Evolutionary conservation across 345 rosid species (phyloP).

Genomic region (Populus nigra): DNA sequence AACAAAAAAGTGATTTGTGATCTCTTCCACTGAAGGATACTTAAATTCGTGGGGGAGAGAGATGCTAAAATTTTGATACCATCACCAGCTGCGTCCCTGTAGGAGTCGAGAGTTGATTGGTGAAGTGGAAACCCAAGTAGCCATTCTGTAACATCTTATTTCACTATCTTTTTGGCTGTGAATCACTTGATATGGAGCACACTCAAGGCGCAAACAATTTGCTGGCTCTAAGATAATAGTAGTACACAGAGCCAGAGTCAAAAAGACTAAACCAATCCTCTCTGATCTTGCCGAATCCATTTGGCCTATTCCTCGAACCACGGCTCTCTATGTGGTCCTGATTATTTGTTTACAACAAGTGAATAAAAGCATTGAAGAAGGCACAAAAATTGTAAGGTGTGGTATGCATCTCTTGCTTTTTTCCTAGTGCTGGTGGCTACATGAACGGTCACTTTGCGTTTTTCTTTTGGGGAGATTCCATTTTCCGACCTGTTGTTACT

Average conservation of each 20-base stretch:
- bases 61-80: conserved; percentile 21
- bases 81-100: background rate
- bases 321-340: background rate
- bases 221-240: background rate
- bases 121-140: conserved; percentile 6
- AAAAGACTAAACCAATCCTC: background rate
- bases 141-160: background rate
- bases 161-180: background rate
- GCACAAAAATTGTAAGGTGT: background rate
- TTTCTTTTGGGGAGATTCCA: background rate
- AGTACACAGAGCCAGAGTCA: background rate
- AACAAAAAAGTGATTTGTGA: background rate
- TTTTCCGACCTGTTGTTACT: background rate
- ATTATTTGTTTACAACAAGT: background rate
- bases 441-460: background rate
- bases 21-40: background rate
- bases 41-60: background rate
- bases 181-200: background rate
- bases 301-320: background rate
- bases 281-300: background rate
- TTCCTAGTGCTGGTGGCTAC: background rate
- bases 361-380: background rate
- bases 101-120: conserved; percentile 11
- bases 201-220: background rate
- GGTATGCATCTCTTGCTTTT: background rate